Evolutionary conservation across 2,329 filamentous ascomycete species (phyloP).

Genomic region (Exophiala oligosperma): DNA sequence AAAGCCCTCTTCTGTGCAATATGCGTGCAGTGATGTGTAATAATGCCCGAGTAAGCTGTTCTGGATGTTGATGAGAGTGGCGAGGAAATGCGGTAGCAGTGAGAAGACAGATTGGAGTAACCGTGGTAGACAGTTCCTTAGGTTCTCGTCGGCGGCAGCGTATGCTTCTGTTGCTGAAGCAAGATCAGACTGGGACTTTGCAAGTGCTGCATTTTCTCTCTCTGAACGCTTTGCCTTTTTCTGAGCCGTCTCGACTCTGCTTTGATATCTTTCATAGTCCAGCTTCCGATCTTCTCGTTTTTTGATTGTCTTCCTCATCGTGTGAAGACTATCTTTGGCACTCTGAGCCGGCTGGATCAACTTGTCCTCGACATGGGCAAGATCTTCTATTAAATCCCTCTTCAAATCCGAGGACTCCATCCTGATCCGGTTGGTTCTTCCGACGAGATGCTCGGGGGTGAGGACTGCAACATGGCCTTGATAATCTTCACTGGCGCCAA

Average conservation of each 20-base stretch:
- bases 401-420: slow-evolving; percentile 70
- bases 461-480: slow-evolving; percentile 55
- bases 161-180: slow-evolving; percentile 69
- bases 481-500: slow-evolving; percentile 62
- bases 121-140: slow-evolving; percentile 69
- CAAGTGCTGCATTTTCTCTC: slow-evolving; percentile 70
- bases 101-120: slow-evolving; percentile 70
- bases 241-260: slow-evolving; percentile 66
- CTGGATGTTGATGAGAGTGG: slow-evolving; percentile 71
- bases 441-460: slow-evolving; percentile 64
- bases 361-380: slow-evolving; percentile 67
- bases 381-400: slow-evolving; percentile 69
- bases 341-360: slow-evolving; percentile 70
- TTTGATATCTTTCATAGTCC: slow-evolving; percentile 77
- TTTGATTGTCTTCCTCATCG: slow-evolving; percentile 80
- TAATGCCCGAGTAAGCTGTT: slow-evolving; percentile 75
- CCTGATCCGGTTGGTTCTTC: slow-evolving; percentile 65
- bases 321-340: slow-evolving; percentile 67
- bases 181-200: slow-evolving; percentile 71
- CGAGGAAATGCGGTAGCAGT: slow-evolving; percentile 71
- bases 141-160: slow-evolving; percentile 70
- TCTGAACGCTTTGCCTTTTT: slow-evolving; percentile 70
- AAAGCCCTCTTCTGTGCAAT: slow-evolving; percentile 67
- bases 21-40: slow-evolving; percentile 75
- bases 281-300: slow-evolving; percentile 80